Evolutionary conservation across 139 green algal genomes (phyloP).

Genomic region (Gonium pectorale): DNA sequence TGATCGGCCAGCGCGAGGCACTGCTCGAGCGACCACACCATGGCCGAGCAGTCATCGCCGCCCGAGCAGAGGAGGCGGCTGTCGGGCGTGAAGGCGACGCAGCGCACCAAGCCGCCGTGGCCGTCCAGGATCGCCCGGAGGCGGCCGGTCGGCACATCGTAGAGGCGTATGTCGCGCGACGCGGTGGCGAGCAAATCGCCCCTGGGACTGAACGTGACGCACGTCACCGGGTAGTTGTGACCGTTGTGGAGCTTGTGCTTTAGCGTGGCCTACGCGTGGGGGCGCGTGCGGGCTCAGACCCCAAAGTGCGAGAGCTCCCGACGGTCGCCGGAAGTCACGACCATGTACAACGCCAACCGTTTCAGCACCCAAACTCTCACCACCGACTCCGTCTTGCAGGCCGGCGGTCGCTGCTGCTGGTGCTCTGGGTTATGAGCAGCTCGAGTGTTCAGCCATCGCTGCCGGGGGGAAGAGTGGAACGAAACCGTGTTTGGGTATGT

Average conservation of each 20-base stretch:
- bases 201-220: neutral
- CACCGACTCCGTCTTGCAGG: too few relatives aligned
- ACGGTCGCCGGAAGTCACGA: too few relatives aligned
- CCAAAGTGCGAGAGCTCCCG: too few relatives aligned
- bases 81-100: constrained; percentile 40
- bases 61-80: constrained; percentile 19
- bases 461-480: too few relatives aligned
- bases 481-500: too few relatives aligned
- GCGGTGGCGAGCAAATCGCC: constrained; percentile 20
- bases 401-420: too few relatives aligned
- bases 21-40: constrained; percentile 21
- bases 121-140: constrained; percentile 24
- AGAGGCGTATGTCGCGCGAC: constrained; percentile 15
- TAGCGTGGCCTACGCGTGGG: neutral
- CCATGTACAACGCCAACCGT: too few relatives aligned
- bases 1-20: neutral
- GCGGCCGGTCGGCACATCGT: neutral
- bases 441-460: too few relatives aligned
- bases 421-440: too few relatives aligned
- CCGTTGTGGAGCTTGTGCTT: neutral
- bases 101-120: constrained; percentile 30
- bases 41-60: constrained; percentile 2
- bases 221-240: constrained; percentile 1
- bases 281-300: too few relatives aligned
- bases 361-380: too few relatives aligned